Conservation (phyloP, 495 filamentous ascomycete species). For the Tuber melanosporum region DNA sequence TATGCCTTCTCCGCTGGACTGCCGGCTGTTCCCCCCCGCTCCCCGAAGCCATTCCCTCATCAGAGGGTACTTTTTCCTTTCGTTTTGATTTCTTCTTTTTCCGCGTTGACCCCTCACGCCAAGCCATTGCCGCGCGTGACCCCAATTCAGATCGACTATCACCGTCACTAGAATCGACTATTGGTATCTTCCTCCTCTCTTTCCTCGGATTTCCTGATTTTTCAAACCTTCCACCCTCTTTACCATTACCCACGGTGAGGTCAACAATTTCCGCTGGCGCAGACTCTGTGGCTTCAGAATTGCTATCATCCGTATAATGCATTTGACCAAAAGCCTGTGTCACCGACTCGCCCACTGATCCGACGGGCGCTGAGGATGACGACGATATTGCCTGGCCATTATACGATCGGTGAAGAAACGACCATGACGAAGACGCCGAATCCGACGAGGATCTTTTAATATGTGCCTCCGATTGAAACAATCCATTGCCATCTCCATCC, state of each 20-base stretch:
- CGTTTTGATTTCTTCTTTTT: neutral
- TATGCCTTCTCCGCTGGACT: neutral
- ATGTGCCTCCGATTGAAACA: neutral
- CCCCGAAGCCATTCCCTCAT: neutral
- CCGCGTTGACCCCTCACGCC: neutral
- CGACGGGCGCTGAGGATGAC: neutral
- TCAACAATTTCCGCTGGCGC: neutral
- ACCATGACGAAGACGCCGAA: conserved; percentile 1
- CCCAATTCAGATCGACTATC: neutral
- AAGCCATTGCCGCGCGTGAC: neutral
- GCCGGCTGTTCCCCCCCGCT: neutral
- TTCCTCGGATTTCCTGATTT: neutral
- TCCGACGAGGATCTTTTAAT: neutral
- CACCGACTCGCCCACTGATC: neutral
- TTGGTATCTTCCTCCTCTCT: neutral
- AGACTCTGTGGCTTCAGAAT: neutral
- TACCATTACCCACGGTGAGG: neutral
- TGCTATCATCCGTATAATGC: neutral
- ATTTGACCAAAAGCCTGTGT: conserved; percentile 2
- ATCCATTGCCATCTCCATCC: neutral
- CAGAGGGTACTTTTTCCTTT: neutral
- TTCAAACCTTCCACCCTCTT: neutral
- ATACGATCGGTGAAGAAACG: neutral
- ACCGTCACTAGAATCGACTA: neutral
- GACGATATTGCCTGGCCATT: neutral